These are phyloP conservation scores for Ogataea corticis DNA, from an alignment of 805 yeast genomes.

Conservation along the genomic window DNA sequence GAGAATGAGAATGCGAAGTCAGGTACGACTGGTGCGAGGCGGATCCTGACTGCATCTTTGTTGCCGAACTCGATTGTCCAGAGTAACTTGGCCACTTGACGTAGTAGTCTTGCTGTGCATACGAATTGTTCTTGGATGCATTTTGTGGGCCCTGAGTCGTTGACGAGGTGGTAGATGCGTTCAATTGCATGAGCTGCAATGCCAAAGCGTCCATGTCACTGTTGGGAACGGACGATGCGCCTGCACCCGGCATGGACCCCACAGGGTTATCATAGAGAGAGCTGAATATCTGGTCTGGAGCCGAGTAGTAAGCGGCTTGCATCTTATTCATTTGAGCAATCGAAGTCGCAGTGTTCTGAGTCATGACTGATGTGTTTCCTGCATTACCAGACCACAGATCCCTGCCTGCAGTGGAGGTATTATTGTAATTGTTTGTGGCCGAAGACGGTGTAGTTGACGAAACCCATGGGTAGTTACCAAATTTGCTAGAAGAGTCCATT, in stretches of 20 bases:
- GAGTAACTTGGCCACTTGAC: conserved; percentile 21
- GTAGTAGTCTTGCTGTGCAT: conserved; percentile 13
- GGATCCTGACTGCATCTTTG: conserved; percentile 10
- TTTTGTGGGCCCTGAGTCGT: conserved; percentile 6
- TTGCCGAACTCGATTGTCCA: conserved; percentile 9
- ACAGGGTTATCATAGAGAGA: conserved; percentile 14
- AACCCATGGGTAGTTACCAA: conserved; percentile 19
- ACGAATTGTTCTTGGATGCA: conserved; percentile 4
- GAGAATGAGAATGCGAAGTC: conserved; percentile 6
- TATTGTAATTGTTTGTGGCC: conserved; percentile 14
- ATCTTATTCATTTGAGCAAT: conserved; percentile 12
- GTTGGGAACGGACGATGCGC: conserved; percentile 15
- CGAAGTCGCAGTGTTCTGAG: conserved; percentile 15
- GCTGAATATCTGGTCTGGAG: conserved; percentile 16
- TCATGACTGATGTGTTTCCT: conserved; percentile 14
- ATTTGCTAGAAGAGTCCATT: conserved; percentile 14
- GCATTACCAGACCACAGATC: conserved; percentile 23
- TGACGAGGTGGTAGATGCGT: conserved; percentile 14
- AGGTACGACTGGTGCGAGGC: conserved; percentile 12
- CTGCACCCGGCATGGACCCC: conserved; percentile 11
- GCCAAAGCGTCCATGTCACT: conserved; percentile 32
- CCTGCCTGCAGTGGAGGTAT: conserved; percentile 14
- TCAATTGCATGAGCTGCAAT: conserved; percentile 28
- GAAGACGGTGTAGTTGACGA: conserved; percentile 14
- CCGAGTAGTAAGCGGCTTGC: conserved; percentile 15